Base-by-base conservation (phyloP, 805 yeast genomes). In the Tanozyma kutaoensis region DNA sequence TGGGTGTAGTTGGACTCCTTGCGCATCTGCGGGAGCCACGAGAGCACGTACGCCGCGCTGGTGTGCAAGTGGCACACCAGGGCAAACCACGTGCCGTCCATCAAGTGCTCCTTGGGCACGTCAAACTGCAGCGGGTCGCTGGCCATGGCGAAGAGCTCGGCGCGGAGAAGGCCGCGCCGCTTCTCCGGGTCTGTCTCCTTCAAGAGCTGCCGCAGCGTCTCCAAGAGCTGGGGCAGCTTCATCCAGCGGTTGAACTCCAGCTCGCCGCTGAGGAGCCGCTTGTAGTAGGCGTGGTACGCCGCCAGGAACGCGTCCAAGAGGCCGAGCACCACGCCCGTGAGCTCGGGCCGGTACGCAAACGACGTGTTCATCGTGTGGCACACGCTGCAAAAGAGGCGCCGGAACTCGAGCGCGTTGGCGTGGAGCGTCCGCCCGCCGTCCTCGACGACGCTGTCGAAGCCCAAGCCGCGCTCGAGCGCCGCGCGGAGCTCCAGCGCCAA, bases 311-410 rank as follows among this genome's bases (percentile, higher is more conserved):
- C 41, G 34, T 51, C 37, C 40, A 57, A 32, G 38, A 66, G 45
- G 16, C 47, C 48, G 25, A 69, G 45, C 2, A 62, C 55, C 12
- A 62, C 43, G 19, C 51, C 50, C 27, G 72, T 69, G 43, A 73
- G 72, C 15, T 69, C 73, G 25, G 60, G 55, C 28, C 84, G 62
- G 40, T 63, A 78, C 24, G 64, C 54, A 18, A 68, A 49, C 4
- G 80, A 71, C 3, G 82, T 73, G 42, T 73, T 76, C 29, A 77
- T 54, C 4, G 70, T 46, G 22, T 57, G 55, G 36, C 78, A 69
- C 5, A 66, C 46, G 34, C 59, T 55, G 15, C 54, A 48, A 28
- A 73, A 56, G 27, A 75, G 53, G 9, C 50, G 48, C 24, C 65
- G 57, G 36, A 72, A 68, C 12, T 61, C 58, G 19, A 50, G 36